Evolutionary conservation across 225 moss, liverwort and hornwort species (phyloP).

Genomic region (Bryoerythrophyllum caledonicum): DNA sequence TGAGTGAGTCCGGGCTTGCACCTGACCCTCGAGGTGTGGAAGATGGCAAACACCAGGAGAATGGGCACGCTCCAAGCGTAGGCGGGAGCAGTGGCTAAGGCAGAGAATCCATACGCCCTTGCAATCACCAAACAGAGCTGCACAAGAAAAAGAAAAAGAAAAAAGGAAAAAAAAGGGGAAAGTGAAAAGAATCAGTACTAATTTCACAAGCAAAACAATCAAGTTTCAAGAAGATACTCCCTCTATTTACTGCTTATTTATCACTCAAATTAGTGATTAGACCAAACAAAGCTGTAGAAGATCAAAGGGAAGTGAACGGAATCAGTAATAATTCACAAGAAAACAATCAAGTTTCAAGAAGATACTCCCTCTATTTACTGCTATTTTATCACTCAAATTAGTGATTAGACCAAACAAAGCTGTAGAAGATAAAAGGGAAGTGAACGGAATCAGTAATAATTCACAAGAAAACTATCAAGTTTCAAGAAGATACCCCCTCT

Average conservation of each 20-base stretch:
- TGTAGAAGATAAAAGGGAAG: too few relatives aligned
- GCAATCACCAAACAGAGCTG: slow-evolving; percentile 69
- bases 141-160: slow-evolving; percentile 26
- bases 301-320: not conserved
- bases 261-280: too few relatives aligned
- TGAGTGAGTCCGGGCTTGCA: slow-evolving; percentile 20
- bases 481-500: too few relatives aligned
- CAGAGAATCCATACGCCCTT: slow-evolving; percentile 64
- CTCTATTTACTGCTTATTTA: too few relatives aligned
- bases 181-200: not conserved
- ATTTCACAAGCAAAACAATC: not conserved
- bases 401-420: too few relatives aligned
- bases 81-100: slow-evolving; percentile 62
- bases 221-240: too few relatives aligned
- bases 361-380: too few relatives aligned
- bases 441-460: not conserved
- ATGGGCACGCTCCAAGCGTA: slow-evolving; percentile 80
- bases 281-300: too few relatives aligned
- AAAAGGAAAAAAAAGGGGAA: too few relatives aligned
- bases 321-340: not conserved
- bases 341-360: too few relatives aligned
- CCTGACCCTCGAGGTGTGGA: slow-evolving; percentile 42
- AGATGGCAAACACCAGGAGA: slow-evolving; percentile 46
- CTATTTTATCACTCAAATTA: too few relatives aligned
- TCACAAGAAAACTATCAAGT: too few relatives aligned